These are phyloP conservation scores for Lanmaoa rubissima DNA, from an alignment of 768 basidiomycete genomes.

Conservation along the genomic window DNA sequence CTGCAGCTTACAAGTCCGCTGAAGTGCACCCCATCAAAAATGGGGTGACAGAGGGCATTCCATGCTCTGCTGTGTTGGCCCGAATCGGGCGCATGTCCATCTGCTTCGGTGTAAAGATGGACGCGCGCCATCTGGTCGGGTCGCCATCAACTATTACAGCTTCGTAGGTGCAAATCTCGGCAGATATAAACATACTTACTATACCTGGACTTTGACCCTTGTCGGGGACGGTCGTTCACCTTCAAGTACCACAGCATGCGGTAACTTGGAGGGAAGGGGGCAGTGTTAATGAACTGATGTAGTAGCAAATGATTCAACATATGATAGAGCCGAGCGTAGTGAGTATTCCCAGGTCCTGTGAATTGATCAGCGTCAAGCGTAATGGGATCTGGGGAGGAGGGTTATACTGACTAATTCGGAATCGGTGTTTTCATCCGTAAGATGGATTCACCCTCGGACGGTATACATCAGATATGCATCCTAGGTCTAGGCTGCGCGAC, in stretches of 20 bases:
- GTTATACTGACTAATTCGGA: neutral
- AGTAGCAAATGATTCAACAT: neutral
- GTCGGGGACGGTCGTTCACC: neutral
- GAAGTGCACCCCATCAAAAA: neutral
- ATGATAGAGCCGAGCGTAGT: neutral
- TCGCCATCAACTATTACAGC: neutral
- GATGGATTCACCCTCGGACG: neutral
- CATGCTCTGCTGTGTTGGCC: neutral
- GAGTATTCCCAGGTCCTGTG: neutral
- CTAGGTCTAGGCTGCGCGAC: neutral
- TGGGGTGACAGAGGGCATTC: neutral
- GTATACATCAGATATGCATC: neutral
- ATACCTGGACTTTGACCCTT: neutral
- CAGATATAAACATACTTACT: constrained; percentile 4
- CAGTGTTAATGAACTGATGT: neutral
- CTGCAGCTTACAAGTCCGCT: neutral
- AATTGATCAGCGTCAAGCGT: neutral
- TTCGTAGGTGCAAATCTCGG: constrained; percentile 3
- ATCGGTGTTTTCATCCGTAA: neutral
- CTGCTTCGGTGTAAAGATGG: neutral
- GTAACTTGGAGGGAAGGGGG: neutral
- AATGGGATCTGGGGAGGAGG: neutral
- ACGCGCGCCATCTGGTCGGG: neutral
- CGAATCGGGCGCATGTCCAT: neutral
- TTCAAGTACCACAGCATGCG: neutral